Base-by-base conservation (phyloP, 306 rosid species). In the Inga laurina region DNA sequence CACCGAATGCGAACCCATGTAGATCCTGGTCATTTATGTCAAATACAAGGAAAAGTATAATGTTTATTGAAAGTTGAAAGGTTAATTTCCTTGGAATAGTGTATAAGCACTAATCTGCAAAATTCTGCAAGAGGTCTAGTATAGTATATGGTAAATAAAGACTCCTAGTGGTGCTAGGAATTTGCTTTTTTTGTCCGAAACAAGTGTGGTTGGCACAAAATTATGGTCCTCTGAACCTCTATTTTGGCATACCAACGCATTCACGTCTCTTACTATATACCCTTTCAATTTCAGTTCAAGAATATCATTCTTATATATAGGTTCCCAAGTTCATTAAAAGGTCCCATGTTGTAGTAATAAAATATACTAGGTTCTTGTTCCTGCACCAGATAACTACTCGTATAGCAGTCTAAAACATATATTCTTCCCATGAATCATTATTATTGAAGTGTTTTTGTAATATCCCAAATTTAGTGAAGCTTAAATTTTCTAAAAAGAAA, bases 271-370 rank as follows among this genome's bases (percentile, higher is more conserved):
- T 61, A 24, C 14, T 22, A 59, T 62, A 61, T 54, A 54, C 43
- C 72, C 72, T 66, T 66, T 66, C 74, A 39, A 69, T 69, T 37
- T 16, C 74, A 37, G 45, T 39, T 39, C 48, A 39, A 69, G 74
- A 69, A 39, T 69, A 39, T 7, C 30, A 69, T 69, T 69, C 74
- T 69, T 8, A 37, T n/a, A n/a, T n/a, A 57, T 69, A 57, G 74
- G 74, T 39, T 51, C 74, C 39, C 16, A 69, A 69, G 16, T 69
- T 8, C 10, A 14, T 8, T 5, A 5, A 65, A 32, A 24, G 37
- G 70, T 65, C 37, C 39, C 37, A 1, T 13, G 0, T 13, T 30
- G 37, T 5, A 32, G 16, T 27, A 27, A 27, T 30, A 66, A 13
- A 66, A 30, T 64, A 64, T 44, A 16, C 41, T 68, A 68, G 73